Evolutionary conservation across 176 grass and related monocot species (phyloP).

Genomic region (Leersia perrieri): DNA sequence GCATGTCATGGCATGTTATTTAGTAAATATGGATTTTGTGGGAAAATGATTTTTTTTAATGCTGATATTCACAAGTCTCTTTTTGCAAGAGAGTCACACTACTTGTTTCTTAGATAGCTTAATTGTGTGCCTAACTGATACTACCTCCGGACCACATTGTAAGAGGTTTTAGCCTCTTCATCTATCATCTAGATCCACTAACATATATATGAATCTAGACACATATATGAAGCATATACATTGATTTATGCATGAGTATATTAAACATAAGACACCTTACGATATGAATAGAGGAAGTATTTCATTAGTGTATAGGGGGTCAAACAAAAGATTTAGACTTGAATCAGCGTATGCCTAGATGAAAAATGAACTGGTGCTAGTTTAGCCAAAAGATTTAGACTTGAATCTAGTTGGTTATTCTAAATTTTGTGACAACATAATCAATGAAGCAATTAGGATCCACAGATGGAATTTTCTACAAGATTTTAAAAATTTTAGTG

Average conservation of each 20-base stretch:
- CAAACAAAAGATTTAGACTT: neutral
- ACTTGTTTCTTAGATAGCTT: neutral
- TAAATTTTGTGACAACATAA: neutral
- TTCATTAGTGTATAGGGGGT: no score
- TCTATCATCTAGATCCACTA: no score
- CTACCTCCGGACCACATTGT: no score
- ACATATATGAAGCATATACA: no score
- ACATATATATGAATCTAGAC: no score
- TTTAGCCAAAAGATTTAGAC: neutral
- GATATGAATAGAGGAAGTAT: no score
- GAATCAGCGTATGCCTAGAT: neutral
- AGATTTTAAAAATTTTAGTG: neutral
- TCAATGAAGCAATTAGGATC: neutral
- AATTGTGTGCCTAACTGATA: neutral
- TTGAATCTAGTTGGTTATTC: neutral
- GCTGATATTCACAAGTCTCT: neutral
- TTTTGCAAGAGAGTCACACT: neutral
- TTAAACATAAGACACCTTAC: no score
- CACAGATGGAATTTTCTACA: neutral
- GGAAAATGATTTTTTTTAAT: neutral
- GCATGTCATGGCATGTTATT: neutral
- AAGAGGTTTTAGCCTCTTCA: no score
- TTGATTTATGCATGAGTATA: no score
- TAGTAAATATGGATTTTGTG: neutral
- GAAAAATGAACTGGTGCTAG: neutral